Evolutionary conservation across 495 filamentous ascomycete genomes (phyloP), one percentile per base, ranked within the genome.

Genomic region (Penicillium nucicola): DNA sequence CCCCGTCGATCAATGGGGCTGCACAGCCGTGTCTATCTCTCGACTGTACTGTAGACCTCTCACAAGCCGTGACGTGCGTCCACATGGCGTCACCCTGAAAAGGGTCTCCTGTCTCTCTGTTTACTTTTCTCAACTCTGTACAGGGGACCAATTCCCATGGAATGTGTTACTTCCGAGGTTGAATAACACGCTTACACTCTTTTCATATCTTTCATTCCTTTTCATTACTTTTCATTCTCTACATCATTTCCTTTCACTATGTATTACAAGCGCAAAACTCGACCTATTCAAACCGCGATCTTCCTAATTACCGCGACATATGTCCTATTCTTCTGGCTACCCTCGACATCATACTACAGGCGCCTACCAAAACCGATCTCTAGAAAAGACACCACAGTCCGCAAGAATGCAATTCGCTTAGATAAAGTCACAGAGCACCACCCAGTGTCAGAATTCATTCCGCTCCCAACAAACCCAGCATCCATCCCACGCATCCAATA

Each of bases 401-500:
- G 55, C 28, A 51, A 52, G 20, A 50, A 58, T 36, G 48, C 55
- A n/a, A 67, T 70, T 19, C 72, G 69, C 43, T 78, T 78, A 68
- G 60, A 58, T 14, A 72, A 74, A 43, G 60, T 75, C 9, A 58
- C 69, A 14, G 72, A 77, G 38, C 58, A 68, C 36, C 65, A 78
- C 50, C 81, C 81, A 4, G 75, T 84, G 33, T 50, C 61, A 11
- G 58, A 71, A 9, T 71, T 74, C 22, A 77, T 74, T 25, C 69
- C 72, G n/a, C 60, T 82, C 7, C 80, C 77, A 13, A 76, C 65
- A 12, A 63, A 65, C 0, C 63, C 78, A 15, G 61, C 58, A 14
- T 55, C 62, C 4, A 73, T 84, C 17, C 76, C 80, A 8, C 62
- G 62, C 25, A 72, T 84, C 42, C 81, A 84, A 51, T 59, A 74